Evolutionary conservation across 2,329 filamentous ascomycete species (phyloP), one percentile per base, ranked within the genome.

Genomic region (Didymella pomorum): DNA sequence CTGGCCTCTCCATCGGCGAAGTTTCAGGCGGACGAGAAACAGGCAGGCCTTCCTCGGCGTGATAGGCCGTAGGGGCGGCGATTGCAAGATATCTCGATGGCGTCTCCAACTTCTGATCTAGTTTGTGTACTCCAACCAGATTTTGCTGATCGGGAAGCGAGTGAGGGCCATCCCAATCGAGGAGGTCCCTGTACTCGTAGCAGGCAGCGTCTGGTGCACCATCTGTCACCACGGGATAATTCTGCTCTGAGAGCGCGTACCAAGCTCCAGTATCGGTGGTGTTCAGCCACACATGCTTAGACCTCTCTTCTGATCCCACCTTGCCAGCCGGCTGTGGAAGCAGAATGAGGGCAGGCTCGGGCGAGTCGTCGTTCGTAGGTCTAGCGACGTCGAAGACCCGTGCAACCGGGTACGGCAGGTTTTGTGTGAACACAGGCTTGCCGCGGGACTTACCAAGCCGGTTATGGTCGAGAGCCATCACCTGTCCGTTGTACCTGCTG

Each of bases 231-330:
- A 94, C 84, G 3, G 95, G 95, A 68, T 97, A 98, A 9, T 87
- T 87, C 39, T 83, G 84, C 57, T 96, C 94, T 1, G 94, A 97
- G 78, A 98, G 84, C 29, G 93, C 95, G 76, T 94, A 99, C 93
- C 94, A 98, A 60, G 91, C 90, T 28, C 93, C 94, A n/a, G 83
- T 81, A 55, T 90, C 86, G 1, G 93, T 97, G 66, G 89, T 89
- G 73, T 97, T 97, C 58, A 98, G 84, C 71, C 95, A 96, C 0
- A 97, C 76, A 56, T 77, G 75, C 43, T 81, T 77, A 23, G 71
- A 67, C 16, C 70, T 70, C 26, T 79, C 75, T 47, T 81, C 76
- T 53, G 74, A 61, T 28, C 79, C 66, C 51, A 80, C 74, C 33
- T 87, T 88, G 67, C 91, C 87, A 21, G 87, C 81, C 0, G 95